Base-by-base conservation (phyloP, 192 early-diverging fungal species). In the Backusella macrospora region DNA sequence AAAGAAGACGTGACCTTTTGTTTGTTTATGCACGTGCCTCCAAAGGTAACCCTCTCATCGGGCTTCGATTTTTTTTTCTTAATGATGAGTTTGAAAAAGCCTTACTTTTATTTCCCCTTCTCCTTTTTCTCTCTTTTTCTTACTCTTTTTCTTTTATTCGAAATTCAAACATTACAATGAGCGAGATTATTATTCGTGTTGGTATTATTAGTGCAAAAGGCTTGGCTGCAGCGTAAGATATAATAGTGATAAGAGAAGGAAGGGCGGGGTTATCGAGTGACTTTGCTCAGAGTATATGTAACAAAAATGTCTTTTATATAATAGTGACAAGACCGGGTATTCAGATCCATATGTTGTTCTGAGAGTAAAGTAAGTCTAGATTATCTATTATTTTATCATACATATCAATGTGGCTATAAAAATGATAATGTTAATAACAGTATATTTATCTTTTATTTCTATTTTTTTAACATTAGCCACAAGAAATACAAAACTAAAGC, bases 401-500 rank as follows among this genome's bases (percentile, higher is more conserved):
- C n/a, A 21, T 44, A 44, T 23, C 6, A 10, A 45, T 44, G 14
- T 34, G 29, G 29, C 29, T 48, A 16, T 70, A 37, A 34, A 18
- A 26, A 13, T n/a, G 7, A 5, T 37, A 48, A 47, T 70, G 42
- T 13, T 37, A 48, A 48, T 26, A 29, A n/a, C 46, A 29, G 9
- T n/a, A 13, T 44, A 14, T 46, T 48, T 10, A 34, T 5, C 15
- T 5, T 52, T 48, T 23, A 23, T 18, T 40, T 65, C 86, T 9
- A 26, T 3, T 65, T 9, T 65, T 39, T 16, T 14, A 47, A 14
- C 12, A 47, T 47, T 65, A 65, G 63, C 63, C 85, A 85, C 52
- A 82, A 86, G 63, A 83, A 74, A n/a, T 83, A 81, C 72, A 88
- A 81, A 13, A 94, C 92, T 5, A 75, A 83, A 10, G 83, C 91